phyloP scores from a whole-genome alignment of 2,329 filamentous ascomycete species.

The Cladophialophora yegresii region DNA sequence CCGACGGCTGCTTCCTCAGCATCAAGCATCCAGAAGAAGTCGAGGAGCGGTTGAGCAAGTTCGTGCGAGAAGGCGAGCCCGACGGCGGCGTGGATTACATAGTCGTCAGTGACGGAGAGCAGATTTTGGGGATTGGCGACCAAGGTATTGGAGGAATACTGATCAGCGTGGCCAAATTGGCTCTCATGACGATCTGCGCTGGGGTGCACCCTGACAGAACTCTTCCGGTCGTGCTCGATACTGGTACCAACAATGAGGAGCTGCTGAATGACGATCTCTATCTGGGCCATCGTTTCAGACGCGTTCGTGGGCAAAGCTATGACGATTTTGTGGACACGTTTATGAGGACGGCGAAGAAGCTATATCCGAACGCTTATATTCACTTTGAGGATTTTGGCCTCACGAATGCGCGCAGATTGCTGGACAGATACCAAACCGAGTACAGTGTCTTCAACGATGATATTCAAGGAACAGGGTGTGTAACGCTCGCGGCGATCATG shows the following conservation, averaged over 20 bases:
- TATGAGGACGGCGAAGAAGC: slow-evolving; percentile 65
- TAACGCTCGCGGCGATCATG: slow-evolving; percentile 80
- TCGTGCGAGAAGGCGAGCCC: slow-evolving; percentile 48
- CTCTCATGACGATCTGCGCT: slow-evolving; percentile 80
- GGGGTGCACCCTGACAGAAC: slow-evolving; percentile 79
- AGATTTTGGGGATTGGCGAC: slow-evolving; percentile 81
- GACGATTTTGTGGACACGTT: slow-evolving; percentile 76
- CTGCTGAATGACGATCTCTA: slow-evolving; percentile 77
- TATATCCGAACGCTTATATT: slow-evolving; percentile 78
- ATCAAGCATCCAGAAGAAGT: slow-evolving; percentile 69
- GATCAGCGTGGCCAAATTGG: slow-evolving; percentile 81
- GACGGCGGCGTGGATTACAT: slow-evolving; percentile 70
- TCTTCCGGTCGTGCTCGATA: slow-evolving; percentile 79
- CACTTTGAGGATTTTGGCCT: slow-evolving; percentile 91
- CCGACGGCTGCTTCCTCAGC: slow-evolving; percentile 79
- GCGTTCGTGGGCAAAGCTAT: slow-evolving; percentile 71
- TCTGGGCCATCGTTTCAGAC: slow-evolving; percentile 68
- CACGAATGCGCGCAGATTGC: slow-evolving; percentile 70
- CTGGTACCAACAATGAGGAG: slow-evolving; percentile 77
- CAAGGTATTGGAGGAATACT: slow-evolving; percentile 83
- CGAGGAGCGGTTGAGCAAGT: slow-evolving; percentile 56
- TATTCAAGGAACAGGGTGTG: slow-evolving; percentile 84
- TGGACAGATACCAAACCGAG: slow-evolving; percentile 71
- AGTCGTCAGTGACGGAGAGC: slow-evolving; percentile 72
- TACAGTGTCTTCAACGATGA: slow-evolving; percentile 91